phyloP scores from a whole-genome alignment of 148 eudicot genomes.

The Amaranthus cruentus region DNA sequence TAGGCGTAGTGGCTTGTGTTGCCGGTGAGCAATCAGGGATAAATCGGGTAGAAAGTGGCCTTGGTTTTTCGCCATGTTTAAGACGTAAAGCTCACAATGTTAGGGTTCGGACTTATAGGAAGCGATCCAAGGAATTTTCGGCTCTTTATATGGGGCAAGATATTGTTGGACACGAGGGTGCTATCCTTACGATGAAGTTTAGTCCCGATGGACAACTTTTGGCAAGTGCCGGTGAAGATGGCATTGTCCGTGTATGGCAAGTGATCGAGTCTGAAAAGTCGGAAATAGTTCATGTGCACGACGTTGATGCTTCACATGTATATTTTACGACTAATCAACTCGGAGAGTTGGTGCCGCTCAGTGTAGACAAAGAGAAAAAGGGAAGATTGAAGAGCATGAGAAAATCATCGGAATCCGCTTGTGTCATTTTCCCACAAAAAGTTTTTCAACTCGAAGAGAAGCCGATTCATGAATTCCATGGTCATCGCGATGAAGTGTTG shows the following conservation, averaged over 20 bases:
- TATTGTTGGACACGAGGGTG: constrained; percentile 66
- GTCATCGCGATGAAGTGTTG: constrained; percentile 74
- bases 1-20: constrained; percentile 36
- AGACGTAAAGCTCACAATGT: constrained; percentile 31
- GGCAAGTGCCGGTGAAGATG: constrained; percentile 87
- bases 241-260: constrained; percentile 75
- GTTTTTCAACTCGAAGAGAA: constrained; percentile 54
- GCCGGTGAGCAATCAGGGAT: constrained; percentile 25
- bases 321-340: constrained; percentile 47
- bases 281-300: constrained; percentile 28
- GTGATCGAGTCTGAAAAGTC: constrained; percentile 49
- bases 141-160: constrained; percentile 66
- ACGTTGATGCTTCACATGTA: constrained; percentile 44
- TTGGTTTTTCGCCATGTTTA: constrained; percentile 9
- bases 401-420: constrained; percentile 55
- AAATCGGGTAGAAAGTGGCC: constrained; percentile 18
- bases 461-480: constrained; percentile 78
- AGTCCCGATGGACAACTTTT: constrained; percentile 73
- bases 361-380: constrained; percentile 39
- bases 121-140: constrained; percentile 61
- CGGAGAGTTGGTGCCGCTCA: constrained; percentile 51
- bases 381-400: constrained; percentile 36
- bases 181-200: constrained; percentile 78
- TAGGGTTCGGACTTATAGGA: constrained; percentile 43
- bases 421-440: constrained; percentile 68